Evolutionary conservation across 148 eudicot species (phyloP).

Genomic region (Silene uniflora): DNA sequence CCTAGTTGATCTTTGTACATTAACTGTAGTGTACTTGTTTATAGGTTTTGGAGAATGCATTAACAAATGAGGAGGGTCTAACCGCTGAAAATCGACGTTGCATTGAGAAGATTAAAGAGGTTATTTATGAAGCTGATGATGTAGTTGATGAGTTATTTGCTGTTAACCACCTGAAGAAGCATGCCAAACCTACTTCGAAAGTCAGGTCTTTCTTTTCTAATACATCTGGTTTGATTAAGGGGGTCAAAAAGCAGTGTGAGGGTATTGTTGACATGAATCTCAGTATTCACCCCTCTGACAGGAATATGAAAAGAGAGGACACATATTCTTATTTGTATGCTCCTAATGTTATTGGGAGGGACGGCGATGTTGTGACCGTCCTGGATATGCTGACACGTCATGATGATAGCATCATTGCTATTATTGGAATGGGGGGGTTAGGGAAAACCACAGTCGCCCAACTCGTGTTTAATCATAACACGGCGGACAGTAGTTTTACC

Average conservation of each 20-base stretch:
- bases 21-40: neutral
- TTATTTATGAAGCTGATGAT: slow-evolving; percentile 24
- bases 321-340: slow-evolving; percentile 12
- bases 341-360: slow-evolving; percentile 14
- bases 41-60: neutral
- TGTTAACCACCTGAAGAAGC: neutral
- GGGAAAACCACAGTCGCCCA: slow-evolving; percentile 24
- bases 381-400: neutral
- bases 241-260: neutral
- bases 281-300: neutral
- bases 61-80: neutral
- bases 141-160: slow-evolving; percentile 18
- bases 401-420: neutral
- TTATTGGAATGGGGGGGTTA: slow-evolving; percentile 20
- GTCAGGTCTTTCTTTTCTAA: neutral
- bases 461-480: slow-evolving; percentile 9
- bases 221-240: neutral
- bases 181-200: neutral
- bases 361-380: neutral
- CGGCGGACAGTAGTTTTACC: neutral
- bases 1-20: no score
- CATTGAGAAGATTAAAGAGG: slow-evolving; percentile 12
- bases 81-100: neutral
- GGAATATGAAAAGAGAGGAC: neutral
- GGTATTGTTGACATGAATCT: neutral